Evolutionary conservation across 257 asterid genomes (phyloP), one percentile per base, ranked within the genome.

Genomic region (Coffea eugenioides): DNA sequence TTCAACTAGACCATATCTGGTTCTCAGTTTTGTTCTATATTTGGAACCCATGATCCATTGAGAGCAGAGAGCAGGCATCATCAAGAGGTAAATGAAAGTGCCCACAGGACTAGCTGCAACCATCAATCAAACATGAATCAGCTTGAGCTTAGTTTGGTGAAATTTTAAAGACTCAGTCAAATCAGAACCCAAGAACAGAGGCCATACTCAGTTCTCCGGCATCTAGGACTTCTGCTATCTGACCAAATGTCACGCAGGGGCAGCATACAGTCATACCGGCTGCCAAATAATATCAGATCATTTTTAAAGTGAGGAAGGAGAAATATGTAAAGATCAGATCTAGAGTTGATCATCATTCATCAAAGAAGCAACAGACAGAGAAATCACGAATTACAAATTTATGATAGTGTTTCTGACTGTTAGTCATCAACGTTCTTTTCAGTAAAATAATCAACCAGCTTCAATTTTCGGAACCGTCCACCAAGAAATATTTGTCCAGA

Each of bases 211-310:
- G 77, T 80, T 86, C 83, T 75, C 90, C 90, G 16, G 73, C 72
- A 54, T 89, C 88, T 81, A 82, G 62, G 79, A 89, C 87, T 77
- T 89, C 93, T 36, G 88, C 87, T 54, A 86, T 83, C 82, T 87
- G 91, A 41, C 93, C 93, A 41, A 87, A 87, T 27, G 90, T 89
- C 49, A 86, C 86, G 36, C 95, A 91, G 12, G 95, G 95, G 56
- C 83, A 82, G 49, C 79, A 20, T 45, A 80, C 34, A 5, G 93
- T 89, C 80, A 85, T 81, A 36, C 86, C 27, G 45, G 93, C 93
- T 91, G 92, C 67, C 54, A 75, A 59, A 75, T 10, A 8, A 74
- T 34, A 16, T 52, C 49, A 64, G 46, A 74, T 57, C 59, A 52
- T 52, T 14, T 14, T 52, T 57, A 18, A 52, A n/a, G 4, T 12